A percentile compares a stretch with the other conserved stretches of the same genome.
Evolutionary conservation across 2,329 filamentous ascomycete species (phyloP).

Genomic region (Cordyceps tenuipes): DNA sequence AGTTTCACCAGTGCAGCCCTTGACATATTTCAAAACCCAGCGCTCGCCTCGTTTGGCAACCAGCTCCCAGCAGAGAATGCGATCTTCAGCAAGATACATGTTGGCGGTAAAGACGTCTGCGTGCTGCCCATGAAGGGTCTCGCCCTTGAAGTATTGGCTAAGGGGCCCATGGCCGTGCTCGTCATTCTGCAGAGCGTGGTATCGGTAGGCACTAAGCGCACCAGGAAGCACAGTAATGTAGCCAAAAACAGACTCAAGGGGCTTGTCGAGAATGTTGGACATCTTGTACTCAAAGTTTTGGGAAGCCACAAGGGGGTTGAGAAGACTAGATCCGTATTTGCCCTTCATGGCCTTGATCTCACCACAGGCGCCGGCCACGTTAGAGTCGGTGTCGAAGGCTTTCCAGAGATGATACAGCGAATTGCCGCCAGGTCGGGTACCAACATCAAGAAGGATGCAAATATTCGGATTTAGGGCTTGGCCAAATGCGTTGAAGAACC

Average conservation of each 20-base stretch:
- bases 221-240: conserved; percentile 97
- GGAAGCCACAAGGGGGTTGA: conserved; percentile 91
- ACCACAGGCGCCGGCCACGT: conserved; percentile 90
- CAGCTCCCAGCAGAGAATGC: conserved; percentile 87
- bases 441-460: conserved; percentile 93
- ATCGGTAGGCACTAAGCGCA: conserved; percentile 89
- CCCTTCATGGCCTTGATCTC: conserved; percentile 98
- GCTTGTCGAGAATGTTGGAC: conserved; percentile 98
- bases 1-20: conserved; percentile 91
- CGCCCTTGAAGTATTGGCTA: conserved; percentile 98
- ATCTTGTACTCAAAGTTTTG: conserved; percentile 99
- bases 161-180: conserved; percentile 89
- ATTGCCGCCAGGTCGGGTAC: conserved; percentile 79
- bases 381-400: conserved; percentile 95
- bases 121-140: conserved; percentile 90
- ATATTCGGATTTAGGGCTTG: conserved; percentile 89
- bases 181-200: conserved; percentile 93
- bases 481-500: conserved; percentile 99
- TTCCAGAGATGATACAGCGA: conserved; percentile 99
- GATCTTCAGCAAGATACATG: conserved; percentile 86
- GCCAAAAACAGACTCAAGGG: conserved; percentile 91
- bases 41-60: conserved; percentile 90
- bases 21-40: conserved; percentile 98
- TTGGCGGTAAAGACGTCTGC: conserved; percentile 97
- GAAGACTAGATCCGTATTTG: conserved; percentile 67